phyloP scores from a whole-genome alignment of 306 rosid genomes.

The Malus domestica region DNA sequence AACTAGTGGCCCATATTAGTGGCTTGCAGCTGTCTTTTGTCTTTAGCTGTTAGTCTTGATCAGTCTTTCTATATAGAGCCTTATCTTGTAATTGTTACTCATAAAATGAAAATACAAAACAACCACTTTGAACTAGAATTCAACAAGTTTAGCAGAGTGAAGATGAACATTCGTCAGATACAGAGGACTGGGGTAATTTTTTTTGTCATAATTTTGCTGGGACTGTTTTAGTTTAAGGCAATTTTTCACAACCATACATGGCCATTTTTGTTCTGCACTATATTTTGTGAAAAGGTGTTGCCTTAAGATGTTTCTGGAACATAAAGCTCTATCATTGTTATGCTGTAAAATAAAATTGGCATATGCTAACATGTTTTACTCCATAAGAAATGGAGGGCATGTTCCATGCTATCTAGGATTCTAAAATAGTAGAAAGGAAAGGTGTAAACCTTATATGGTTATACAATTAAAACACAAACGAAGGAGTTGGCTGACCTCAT shows the following conservation, averaged over 20 bases:
- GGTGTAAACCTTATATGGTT: no score
- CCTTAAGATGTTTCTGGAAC: not conserved
- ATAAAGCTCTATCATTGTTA: not conserved
- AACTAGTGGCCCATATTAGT: no score
- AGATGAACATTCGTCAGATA: constrained; percentile 62
- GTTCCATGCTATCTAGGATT: not conserved
- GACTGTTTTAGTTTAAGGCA: not conserved
- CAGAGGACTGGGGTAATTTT: constrained; percentile 55
- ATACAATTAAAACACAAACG: no score
- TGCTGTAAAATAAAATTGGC: not conserved
- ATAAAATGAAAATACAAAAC: no score
- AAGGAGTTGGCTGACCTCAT: no score
- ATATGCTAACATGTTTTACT: not conserved
- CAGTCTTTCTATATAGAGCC: no score
- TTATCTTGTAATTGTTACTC: no score
- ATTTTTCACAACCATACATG: not conserved
- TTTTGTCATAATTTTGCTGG: not conserved
- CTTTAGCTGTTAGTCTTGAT: no score
- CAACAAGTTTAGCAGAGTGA: constrained; percentile 42
- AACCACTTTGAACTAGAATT: no score
- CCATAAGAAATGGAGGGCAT: not conserved
- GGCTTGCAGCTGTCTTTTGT: no score
- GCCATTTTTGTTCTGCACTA: not conserved
- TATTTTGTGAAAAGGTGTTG: not conserved
- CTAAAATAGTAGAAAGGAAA: not conserved